phyloP scores from a whole-genome alignment of 768 basidiomycete species.

The Lentinula detonsa region DNA sequence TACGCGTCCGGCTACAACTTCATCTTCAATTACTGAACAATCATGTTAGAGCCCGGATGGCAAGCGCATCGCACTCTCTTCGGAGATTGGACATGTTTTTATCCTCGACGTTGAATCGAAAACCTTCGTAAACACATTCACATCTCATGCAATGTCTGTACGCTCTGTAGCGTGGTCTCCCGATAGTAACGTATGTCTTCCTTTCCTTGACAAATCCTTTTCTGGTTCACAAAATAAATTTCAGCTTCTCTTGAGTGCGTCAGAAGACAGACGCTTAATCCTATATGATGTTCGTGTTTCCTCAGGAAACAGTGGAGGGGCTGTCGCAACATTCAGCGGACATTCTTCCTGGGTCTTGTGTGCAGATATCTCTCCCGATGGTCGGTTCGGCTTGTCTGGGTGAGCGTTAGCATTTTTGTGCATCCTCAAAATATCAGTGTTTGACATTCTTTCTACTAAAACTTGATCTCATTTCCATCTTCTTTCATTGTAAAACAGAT shows the following conservation, averaged over 20 bases:
- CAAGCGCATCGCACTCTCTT: conserved; percentile 70
- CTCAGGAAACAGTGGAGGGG: conserved; percentile 69
- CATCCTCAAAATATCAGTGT: not conserved
- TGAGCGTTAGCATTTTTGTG: conserved; percentile 24
- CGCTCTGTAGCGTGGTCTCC: conserved; percentile 85
- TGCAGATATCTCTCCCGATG: conserved; percentile 77
- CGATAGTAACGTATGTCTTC: conserved; percentile 71
- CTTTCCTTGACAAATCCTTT: not conserved
- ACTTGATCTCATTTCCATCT: not conserved
- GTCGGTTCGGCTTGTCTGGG: conserved; percentile 77
- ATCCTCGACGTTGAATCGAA: conserved; percentile 75
- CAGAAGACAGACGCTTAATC: conserved; percentile 88
- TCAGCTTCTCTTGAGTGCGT: conserved; percentile 82
- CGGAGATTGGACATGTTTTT: conserved; percentile 84
- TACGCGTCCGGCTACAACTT: conserved; percentile 24
- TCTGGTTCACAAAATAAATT: not conserved
- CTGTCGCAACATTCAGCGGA: conserved; percentile 80
- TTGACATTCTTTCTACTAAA: not conserved
- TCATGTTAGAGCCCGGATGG: conserved; percentile 79
- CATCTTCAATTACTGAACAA: not conserved
- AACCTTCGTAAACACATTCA: conserved; percentile 62
- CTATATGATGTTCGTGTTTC: conserved; percentile 85
- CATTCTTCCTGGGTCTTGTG: conserved; percentile 92
- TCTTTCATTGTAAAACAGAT: conserved; percentile 32
- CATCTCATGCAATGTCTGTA: conserved; percentile 87